Evolutionary conservation across 192 early-diverging fungal species (phyloP), one percentile per base, ranked within the genome.

Genomic region (Backusella circina): DNA sequence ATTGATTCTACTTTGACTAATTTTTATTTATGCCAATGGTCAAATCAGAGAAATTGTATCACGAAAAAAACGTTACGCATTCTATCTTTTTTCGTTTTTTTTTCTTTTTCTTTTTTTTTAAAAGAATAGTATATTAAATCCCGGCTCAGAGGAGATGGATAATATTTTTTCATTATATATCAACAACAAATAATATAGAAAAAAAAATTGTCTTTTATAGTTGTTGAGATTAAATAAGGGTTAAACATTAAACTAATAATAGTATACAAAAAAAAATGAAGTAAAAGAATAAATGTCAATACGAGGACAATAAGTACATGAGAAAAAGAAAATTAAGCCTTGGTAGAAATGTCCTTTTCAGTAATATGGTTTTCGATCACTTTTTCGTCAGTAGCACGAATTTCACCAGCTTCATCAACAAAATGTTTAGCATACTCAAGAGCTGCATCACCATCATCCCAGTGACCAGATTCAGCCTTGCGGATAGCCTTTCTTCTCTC

Each of bases 381-480:
- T 0, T 26, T 57, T 57, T 57, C 51, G 12, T 57, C 66, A 36
- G 35, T 5, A 67, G 18, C 75, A 18, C 50, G 18, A 31, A 77
- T 77, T 15, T 26, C 75, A 71, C 75, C 75, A 51, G 51, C 23
- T 16, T 70, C 33, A 71, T 41, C 61, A 57, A 77, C 61, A 41
- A 38, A 71, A 8, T 77, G 33, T 28, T 38, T 68, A 23, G 78
- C 78, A 21, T 80, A 21, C 65, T 72, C 28, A 18, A 80, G 26
- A 30, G 78, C 78, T 33, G 18, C 74, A 47, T 80, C 78, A 16
- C 67, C 73, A 15, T 80, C 39, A 18, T 66, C 50, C 44, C 65
- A 73, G 37, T 72, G 41, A 41, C 74, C 70, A 8, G 32, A n/a
- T 41, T 72, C 35, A 16, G 74, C 70, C 35, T 65, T 44, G 23